A percentile compares a stretch with the other conserved stretches of the same genome.
phyloP scores from a whole-genome alignment of 2,329 filamentous ascomycete genomes.

The Helicocarpus griseus region DNA sequence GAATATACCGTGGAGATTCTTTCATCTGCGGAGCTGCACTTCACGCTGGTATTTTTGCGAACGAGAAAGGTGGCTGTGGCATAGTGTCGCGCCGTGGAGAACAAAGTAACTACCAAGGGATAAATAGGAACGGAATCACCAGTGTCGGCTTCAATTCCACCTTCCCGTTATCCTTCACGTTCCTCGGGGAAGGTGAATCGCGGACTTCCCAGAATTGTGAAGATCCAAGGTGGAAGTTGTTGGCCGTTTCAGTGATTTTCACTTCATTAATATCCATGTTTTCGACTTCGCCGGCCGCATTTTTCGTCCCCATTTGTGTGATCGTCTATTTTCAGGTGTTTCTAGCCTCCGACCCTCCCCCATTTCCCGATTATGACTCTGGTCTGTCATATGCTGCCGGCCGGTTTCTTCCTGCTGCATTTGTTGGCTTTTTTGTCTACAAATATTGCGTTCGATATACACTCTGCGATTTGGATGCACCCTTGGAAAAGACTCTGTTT shows the following conservation, averaged over 20 bases:
- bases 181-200: conserved; percentile 30
- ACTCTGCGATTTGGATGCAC: conserved; percentile 43
- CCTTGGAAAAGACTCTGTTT: conserved; percentile 51
- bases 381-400: conserved; percentile 46
- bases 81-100: conserved; percentile 46
- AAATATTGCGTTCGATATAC: conserved; percentile 43
- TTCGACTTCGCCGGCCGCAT: conserved; percentile 41
- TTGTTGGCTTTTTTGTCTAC: conserved; percentile 49
- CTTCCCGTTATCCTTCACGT: conserved; percentile 50
- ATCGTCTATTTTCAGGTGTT: conserved; percentile 52
- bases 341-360: conserved; percentile 50
- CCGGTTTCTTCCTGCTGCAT: conserved; percentile 50
- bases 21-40: conserved; percentile 52
- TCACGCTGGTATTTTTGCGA: conserved; percentile 48
- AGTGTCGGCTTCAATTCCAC: conserved; percentile 46
- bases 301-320: conserved; percentile 46
- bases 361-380: conserved; percentile 43
- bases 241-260: conserved; percentile 46
- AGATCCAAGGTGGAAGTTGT: conserved; percentile 50
- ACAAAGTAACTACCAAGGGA: conserved; percentile 36
- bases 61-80: conserved; percentile 47
- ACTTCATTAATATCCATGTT: conserved; percentile 48
- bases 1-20: conserved; percentile 51
- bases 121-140: conserved; percentile 40
- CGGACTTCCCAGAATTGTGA: conserved; percentile 27